A percentile compares a stretch with the other conserved stretches of the same genome.
These are phyloP conservation scores for Phytophthora meadii DNA, from an alignment of 352 stramenopile genomes.

Conservation along the genomic window DNA sequence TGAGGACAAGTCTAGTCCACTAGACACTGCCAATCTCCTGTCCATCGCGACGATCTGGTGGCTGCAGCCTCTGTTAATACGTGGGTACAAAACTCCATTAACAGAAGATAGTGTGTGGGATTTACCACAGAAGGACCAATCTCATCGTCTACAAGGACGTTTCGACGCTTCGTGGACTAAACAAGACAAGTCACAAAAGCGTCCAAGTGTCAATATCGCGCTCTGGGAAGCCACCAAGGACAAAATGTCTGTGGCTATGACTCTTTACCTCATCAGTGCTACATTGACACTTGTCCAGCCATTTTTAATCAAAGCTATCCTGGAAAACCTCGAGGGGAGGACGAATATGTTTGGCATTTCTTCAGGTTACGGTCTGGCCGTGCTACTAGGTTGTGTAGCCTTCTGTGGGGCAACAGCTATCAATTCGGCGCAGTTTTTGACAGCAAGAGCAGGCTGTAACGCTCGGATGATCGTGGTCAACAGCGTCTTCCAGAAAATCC, in stretches of 20 bases:
- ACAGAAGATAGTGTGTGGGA: slow-evolving; percentile 51
- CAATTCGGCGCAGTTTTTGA: slow-evolving; percentile 63
- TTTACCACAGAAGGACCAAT: slow-evolving; percentile 47
- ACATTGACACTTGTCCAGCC: slow-evolving; percentile 50
- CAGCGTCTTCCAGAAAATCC: slow-evolving; percentile 64
- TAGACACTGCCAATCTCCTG: slow-evolving; percentile 48
- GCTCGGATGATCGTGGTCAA: slow-evolving; percentile 67
- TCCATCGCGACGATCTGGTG: slow-evolving; percentile 64
- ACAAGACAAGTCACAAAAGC: slow-evolving; percentile 20
- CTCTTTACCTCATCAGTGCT: slow-evolving; percentile 46
- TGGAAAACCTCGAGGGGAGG: slow-evolving; percentile 50
- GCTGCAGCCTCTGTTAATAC: slow-evolving; percentile 51
- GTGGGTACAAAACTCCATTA: slow-evolving; percentile 43
- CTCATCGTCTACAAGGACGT: slow-evolving; percentile 44
- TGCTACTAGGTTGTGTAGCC: slow-evolving; percentile 41
- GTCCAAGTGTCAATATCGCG: slow-evolving; percentile 48
- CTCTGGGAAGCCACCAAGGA: slow-evolving; percentile 54
- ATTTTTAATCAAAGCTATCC: slow-evolving; percentile 68
- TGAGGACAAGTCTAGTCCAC: slow-evolving; percentile 30
- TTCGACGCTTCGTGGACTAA: slow-evolving; percentile 51
- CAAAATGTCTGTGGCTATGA: slow-evolving; percentile 42
- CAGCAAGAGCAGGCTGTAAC: slow-evolving; percentile 51
- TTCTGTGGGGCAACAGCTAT: slow-evolving; percentile 53
- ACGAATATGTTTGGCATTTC: slow-evolving; percentile 50
- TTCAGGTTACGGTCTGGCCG: slow-evolving; percentile 56